Conservation (phyloP, 2,329 filamentous ascomycete genomes). For the Eurotiales sp. region DNA sequence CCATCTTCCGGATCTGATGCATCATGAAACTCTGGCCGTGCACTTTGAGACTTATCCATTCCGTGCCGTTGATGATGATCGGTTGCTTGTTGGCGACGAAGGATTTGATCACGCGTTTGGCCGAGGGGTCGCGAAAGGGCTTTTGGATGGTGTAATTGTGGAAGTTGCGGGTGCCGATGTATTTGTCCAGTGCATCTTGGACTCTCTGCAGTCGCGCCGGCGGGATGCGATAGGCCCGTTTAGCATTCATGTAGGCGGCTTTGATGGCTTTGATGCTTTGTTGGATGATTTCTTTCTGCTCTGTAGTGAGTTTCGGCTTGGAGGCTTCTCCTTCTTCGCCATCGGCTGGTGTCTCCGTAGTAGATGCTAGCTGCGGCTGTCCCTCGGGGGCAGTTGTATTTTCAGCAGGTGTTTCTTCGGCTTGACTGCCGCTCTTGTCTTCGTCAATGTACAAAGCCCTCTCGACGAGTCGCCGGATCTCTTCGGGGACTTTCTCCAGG, state of each 20-base stretch:
- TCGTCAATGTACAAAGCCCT: conserved; percentile 39
- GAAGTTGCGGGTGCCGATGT: conserved; percentile 83
- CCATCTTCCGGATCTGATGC: conserved; percentile 99
- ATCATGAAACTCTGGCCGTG: conserved; percentile 99
- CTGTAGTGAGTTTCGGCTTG: conserved; percentile 19
- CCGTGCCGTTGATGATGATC: conserved; percentile 82
- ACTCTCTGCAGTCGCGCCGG: conserved; percentile 67
- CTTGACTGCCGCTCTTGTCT: conserved; percentile 17
- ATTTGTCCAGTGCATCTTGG: conserved; percentile 69
- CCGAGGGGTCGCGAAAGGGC: conserved; percentile 71
- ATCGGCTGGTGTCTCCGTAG: neutral
- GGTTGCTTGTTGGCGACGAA: conserved; percentile 74
- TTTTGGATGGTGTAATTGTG: conserved; percentile 99
- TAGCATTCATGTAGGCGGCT: conserved; percentile 74
- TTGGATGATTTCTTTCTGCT: conserved; percentile 51
- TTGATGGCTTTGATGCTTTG: conserved; percentile 71
- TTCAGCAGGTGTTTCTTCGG: conserved; percentile 19
- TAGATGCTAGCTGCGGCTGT: neutral
- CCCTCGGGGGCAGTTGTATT: neutral
- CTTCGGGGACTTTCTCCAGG: conserved; percentile 44
- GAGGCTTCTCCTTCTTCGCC: neutral
- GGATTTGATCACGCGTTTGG: conserved; percentile 87
- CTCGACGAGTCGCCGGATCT: conserved; percentile 37
- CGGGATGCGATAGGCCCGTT: conserved; percentile 79
- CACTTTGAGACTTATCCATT: conserved; percentile 94